Conservation (phyloP, 169 alveolate species). For the Eimeria maxima region DNA sequence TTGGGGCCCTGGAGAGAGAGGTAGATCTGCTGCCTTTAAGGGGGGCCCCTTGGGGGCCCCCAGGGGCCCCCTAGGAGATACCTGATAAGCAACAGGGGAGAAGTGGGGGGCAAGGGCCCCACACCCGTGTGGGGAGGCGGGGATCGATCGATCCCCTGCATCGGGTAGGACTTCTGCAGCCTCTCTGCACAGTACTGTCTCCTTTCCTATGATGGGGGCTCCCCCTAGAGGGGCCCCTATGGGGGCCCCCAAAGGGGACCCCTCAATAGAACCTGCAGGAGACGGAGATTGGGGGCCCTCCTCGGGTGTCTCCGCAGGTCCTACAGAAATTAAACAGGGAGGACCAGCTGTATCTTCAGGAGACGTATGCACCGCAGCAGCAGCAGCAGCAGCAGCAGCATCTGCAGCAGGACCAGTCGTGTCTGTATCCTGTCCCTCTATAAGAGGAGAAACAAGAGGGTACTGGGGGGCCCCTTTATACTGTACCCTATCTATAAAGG, state of each 20-base stretch:
- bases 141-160: constrained; percentile 28
- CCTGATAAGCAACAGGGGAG: constrained; percentile 48
- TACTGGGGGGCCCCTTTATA: constrained; percentile 15
- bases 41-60: neutral
- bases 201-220: too few species aligned
- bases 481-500: neutral
- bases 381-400: constrained; percentile 3
- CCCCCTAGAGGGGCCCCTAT: too few species aligned
- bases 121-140: constrained; percentile 50
- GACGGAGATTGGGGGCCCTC: neutral
- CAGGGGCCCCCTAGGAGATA: neutral
- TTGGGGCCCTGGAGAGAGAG: constrained; percentile 72
- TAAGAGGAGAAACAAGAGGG: neutral
- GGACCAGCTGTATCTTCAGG: neutral
- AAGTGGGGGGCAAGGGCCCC: constrained; percentile 55
- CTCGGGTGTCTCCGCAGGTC: neutral
- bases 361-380: neutral
- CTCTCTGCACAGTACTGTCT: neutral
- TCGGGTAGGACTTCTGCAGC: neutral
- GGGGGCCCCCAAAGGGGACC: neutral
- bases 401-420: neutral
- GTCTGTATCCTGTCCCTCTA: neutral
- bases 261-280: neutral
- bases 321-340: neutral
- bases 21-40: constrained; percentile 45